Conservation (phyloP, 2,329 filamentous ascomycete species). For the Colletotrichum navitas region DNA sequence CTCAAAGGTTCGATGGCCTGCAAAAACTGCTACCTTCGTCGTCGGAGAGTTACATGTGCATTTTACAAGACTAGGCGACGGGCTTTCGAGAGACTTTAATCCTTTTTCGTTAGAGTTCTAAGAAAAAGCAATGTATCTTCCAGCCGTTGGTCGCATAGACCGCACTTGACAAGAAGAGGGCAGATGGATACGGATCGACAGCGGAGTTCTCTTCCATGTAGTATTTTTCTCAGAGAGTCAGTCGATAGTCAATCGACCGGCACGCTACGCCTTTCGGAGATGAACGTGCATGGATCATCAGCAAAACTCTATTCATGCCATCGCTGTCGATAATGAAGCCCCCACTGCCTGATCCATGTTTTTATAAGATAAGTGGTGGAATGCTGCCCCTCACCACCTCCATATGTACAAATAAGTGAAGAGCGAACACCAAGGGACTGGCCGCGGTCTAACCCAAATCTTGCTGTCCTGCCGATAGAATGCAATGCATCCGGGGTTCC, state of each 20-base stretch:
- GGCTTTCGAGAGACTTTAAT: not conserved
- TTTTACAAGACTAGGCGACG: not conserved
- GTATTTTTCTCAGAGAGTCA: no score
- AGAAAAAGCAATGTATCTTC: not conserved
- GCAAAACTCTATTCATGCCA: slow-evolving; percentile 27
- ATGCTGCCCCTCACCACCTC: slow-evolving; percentile 16
- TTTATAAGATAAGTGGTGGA: slow-evolving; percentile 7
- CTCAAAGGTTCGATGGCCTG: not conserved
- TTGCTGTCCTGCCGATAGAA: slow-evolving; percentile 6
- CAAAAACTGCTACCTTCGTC: not conserved
- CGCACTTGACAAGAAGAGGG: not conserved
- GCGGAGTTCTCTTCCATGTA: slow-evolving; percentile 30
- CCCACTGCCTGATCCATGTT: slow-evolving; percentile 26
- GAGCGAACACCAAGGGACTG: slow-evolving; percentile 13
- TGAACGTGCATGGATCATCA: slow-evolving; percentile 33
- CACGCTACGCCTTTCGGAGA: slow-evolving; percentile 26
- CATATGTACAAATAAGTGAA: not conserved
- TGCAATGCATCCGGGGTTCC: not conserved
- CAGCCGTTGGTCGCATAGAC: not conserved
- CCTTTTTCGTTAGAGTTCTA: not conserved
- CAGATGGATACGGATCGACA: not conserved
- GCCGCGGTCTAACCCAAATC: slow-evolving; percentile 29
- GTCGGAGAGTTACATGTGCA: slow-evolving; percentile 1
- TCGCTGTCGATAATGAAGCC: slow-evolving; percentile 6
- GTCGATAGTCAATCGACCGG: not conserved